Evolutionary conservation across 768 basidiomycete genomes (phyloP).

Genomic region (Russula vinacea): DNA sequence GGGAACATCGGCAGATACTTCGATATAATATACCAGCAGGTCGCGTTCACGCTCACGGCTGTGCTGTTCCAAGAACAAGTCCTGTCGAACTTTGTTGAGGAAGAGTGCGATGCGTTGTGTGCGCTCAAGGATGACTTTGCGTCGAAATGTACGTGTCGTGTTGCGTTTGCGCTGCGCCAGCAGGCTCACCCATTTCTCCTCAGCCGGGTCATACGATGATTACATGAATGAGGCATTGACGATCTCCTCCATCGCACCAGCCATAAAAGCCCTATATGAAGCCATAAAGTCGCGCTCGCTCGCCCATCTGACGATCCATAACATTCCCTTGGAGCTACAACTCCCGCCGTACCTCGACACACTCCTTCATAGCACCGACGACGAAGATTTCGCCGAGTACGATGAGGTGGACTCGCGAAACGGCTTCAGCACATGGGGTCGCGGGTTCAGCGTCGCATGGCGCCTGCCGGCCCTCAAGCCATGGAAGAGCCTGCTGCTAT

Average conservation of each 20-base stretch:
- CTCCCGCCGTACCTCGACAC: constrained; percentile 78
- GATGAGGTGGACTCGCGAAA: constrained; percentile 49
- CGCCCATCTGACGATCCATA: constrained; percentile 73
- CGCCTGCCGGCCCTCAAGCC: constrained; percentile 70
- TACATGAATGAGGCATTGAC: constrained; percentile 59
- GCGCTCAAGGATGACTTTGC: constrained; percentile 68
- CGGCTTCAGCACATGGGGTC: constrained; percentile 57
- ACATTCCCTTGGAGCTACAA: constrained; percentile 80
- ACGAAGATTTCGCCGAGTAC: constrained; percentile 49
- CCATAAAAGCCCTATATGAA: constrained; percentile 79
- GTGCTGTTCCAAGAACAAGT: constrained; percentile 92
- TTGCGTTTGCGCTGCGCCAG: constrained; percentile 2
- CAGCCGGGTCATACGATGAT: constrained; percentile 58
- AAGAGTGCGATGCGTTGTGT: constrained; percentile 69
- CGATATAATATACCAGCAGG: constrained; percentile 84
- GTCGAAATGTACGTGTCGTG: constrained; percentile 49
- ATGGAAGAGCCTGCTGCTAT: constrained; percentile 86
- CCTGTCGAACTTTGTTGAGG: constrained; percentile 78
- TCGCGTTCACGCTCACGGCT: constrained; percentile 87
- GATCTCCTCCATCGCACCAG: constrained; percentile 66
- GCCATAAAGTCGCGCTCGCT: constrained; percentile 72
- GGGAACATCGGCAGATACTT: constrained; percentile 76
- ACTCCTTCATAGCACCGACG: constrained; percentile 64
- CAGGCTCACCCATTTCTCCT: not conserved
- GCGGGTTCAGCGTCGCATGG: constrained; percentile 70